phyloP scores from a whole-genome alignment of 495 filamentous ascomycete genomes.

The Alectoria sarmentosa region DNA sequence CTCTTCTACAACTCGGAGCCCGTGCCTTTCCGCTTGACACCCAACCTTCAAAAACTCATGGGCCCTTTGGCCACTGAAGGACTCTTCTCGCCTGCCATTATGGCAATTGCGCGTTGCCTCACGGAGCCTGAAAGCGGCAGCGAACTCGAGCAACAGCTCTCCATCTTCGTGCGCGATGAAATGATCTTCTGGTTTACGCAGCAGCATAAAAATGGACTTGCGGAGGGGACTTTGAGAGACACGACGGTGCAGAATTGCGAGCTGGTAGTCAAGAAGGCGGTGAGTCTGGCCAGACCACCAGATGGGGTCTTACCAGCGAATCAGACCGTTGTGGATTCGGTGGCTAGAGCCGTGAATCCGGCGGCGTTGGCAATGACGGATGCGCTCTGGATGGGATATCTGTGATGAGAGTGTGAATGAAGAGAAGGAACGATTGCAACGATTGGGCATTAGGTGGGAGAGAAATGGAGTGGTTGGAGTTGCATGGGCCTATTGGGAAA shows the following conservation, averaged over 20 bases:
- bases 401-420: conserved; percentile 39
- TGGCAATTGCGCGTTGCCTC: conserved; percentile 92
- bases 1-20: conserved; percentile 91
- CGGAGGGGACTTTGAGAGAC: conserved; percentile 70
- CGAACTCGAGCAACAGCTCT: conserved; percentile 86
- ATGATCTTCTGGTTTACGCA: conserved; percentile 96
- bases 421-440: neutral
- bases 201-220: conserved; percentile 60
- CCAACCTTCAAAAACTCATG: conserved; percentile 91
- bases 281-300: conserved; percentile 62
- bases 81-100: conserved; percentile 82
- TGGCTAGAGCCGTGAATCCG: conserved; percentile 79
- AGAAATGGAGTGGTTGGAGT: neutral
- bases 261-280: conserved; percentile 79
- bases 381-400: conserved; percentile 95
- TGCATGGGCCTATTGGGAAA: neutral
- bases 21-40: conserved; percentile 94
- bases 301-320: conserved; percentile 77
- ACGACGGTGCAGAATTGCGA: conserved; percentile 84
- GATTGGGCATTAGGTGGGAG: neutral
- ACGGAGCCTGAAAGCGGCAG: conserved; percentile 62
- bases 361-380: conserved; percentile 76
- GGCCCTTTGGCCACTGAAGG: conserved; percentile 93
- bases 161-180: conserved; percentile 92
- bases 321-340: conserved; percentile 90